Base-by-base conservation (phyloP, 345 rosid genomes). In the Bretschneidera sinensis region DNA sequence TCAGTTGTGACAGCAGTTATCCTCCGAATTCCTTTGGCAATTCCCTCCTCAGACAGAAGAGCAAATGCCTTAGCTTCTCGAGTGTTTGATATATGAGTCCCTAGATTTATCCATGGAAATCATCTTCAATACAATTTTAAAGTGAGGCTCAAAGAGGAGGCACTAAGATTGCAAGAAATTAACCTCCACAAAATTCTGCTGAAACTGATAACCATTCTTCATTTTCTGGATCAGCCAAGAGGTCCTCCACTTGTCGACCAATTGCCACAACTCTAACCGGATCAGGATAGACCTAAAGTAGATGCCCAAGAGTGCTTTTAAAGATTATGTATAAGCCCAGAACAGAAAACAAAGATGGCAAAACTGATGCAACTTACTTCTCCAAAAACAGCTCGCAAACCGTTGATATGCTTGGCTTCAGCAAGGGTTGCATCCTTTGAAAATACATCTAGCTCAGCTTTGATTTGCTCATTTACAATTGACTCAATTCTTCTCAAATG, bases 141-240 rank as follows among this genome's bases (percentile, higher is more conserved):
- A 59, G 60, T 55, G 62, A 62, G 28, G 25, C 31, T 58, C 39
- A 50, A 31, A 45, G 13, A 60, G n/a, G 21, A 35, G 25, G 51
- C 14, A 45, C 13, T 33, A 69, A 39, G 39, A 52, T 51, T 34
- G 23, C 13, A 64, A 52, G n/a, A 78, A 28, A 64, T 58, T 21
- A 21, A 90, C 99, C 99, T 91, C 97, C 99, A 73, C 96, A 94
- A 45, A 94, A 83, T 78, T 94, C 97, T 21, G 92, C 73, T 17
- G 96, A 91, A 55, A 82, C 54, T 17, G 74, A 80, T 71, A 51
- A 64, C 96, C 97, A 94, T 57, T 86, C 82, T 66, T 78, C 57
- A 69, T 83, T 91, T 69, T 88, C 85, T 15, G 99, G 99, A 76
- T 91, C 83, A 55, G 86, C 80, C 59, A 94, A 70, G 52, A 94